Evolutionary conservation across 495 filamentous ascomycete genomes (phyloP), one percentile per base, ranked within the genome.

Genomic region (Penicillium psychrofluorescens): DNA sequence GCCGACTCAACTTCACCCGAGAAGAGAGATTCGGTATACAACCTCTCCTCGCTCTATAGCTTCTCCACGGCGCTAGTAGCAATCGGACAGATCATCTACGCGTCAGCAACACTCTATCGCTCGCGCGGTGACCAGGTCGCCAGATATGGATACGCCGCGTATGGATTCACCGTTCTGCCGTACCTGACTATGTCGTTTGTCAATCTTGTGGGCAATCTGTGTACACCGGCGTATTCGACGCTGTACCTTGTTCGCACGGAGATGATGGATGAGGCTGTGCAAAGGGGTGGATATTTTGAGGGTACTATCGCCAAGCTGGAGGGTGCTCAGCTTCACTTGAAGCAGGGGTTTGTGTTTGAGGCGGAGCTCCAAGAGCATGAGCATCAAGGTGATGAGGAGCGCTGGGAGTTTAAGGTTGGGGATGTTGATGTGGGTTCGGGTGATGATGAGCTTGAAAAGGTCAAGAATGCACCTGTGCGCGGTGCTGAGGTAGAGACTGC

Each of bases 111-210:
- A 2, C 38, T 72, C 4, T 69, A 69, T 44, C 44, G 46, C 3
- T 49, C 61, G 0, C 54, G 59, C 11, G 72, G 64, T 0, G 45
- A 59, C 31, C 68, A 74, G 38, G 48, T 74, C 12, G n/a, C 53
- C 1, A 44, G 16, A 11, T 74, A 60, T 36, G 72, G 72, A 15
- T 74, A 68, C 43, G 63, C 64, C 1, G 65, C 70, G 5, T 76
- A 67, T 38, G 57, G 59, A 6, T 46, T 75, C 5, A 72, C 72
- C 1, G 63, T 72, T 0, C 36, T 62, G 2, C 74, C 79, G 0
- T 87, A 86, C 58, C 78, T 82, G 33, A 62, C 85, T 33, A 75
- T 87, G 43, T 85, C 82, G 6, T 78, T 86, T 44, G 70, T 80
- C 22, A 86, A 86, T 58, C 72, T 75, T 8, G 72, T 71, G n/a